phyloP scores from a whole-genome alignment of 2,329 filamentous ascomycete species.

The Alternaria dauci region DNA sequence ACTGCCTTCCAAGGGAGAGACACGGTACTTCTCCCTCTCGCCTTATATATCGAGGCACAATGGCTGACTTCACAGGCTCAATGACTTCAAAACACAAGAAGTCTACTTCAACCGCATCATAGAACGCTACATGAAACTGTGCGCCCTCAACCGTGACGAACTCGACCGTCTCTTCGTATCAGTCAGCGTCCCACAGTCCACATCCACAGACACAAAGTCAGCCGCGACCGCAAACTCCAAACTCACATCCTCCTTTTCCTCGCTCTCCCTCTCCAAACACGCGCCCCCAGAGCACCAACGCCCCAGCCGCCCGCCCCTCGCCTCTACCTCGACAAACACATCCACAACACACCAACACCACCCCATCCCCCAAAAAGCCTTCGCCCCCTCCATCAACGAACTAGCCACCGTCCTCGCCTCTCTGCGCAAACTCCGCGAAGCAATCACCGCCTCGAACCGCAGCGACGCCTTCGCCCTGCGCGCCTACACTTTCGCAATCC shows the following conservation, averaged over 20 bases:
- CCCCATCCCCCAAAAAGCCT: conserved; percentile 34
- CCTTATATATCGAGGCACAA: background rate
- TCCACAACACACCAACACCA: conserved; percentile 21
- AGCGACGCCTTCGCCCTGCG: conserved; percentile 84
- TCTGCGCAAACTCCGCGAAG: conserved; percentile 91
- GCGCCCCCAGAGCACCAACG: conserved; percentile 18
- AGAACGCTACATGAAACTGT: conserved; percentile 89
- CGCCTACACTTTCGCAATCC: conserved; percentile 90
- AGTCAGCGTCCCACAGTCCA: conserved; percentile 53
- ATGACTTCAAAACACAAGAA: conserved; percentile 79
- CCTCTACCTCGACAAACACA: conserved; percentile 5
- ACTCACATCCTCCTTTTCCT: conserved; percentile 24
- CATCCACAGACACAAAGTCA: background rate
- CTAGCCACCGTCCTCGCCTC: conserved; percentile 80
- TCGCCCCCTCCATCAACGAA: conserved; percentile 57
- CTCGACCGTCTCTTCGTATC: conserved; percentile 79
- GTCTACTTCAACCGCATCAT: conserved; percentile 87
- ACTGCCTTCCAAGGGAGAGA: conserved; percentile 90
- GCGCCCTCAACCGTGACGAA: conserved; percentile 76
- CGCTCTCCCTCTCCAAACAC: conserved; percentile 31
- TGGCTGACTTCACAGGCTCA: conserved; percentile 45
- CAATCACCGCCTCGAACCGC: conserved; percentile 79
- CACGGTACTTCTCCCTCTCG: conserved; percentile 63
- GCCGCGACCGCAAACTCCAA: conserved; percentile 15
- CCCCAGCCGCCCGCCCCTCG: background rate